Evolutionary conservation across 768 basidiomycete species (phyloP), one percentile per base, ranked within the genome.

Genomic region (Amanita polypyramis): DNA sequence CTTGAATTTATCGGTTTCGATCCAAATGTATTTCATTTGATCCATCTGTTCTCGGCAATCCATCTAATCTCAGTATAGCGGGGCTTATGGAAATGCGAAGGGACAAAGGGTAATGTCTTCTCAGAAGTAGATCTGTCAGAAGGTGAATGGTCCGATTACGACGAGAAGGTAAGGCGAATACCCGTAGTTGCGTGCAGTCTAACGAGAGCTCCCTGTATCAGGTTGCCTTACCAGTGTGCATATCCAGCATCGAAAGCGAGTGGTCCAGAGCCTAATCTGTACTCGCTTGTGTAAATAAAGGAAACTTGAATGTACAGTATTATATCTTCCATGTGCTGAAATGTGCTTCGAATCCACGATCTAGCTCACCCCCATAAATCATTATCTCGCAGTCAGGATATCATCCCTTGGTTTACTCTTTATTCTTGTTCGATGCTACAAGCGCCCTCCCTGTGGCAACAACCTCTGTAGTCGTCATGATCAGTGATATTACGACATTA

Each of bases 71-170:
- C 19, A 38, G 6, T 11, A 33, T 44, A 29, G 7, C 51, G 93
- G 87, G 91, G 91, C 0, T 64, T 56, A 1, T 95, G 91, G 91
- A 77, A 72, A 56, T 89, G 86, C 55, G 69, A 70, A 36, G 91
- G 92, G 5, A 60, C 59, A 3, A 74, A 70, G 1, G 74, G 75
- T 5, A 75, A 75, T 0, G 47, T 60, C 3, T 93, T 93, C 58
- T 41, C 65, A 7, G 78, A 88, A 2, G 72, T 88, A n/a, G 79
- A 82, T 27, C 66, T 89, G 35, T 62, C 61, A 1, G 79, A 82
- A 21, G 76, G 70, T 10, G 79, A 82, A 60, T 95, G 92, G 92
- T 76, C 70, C 10, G 91, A 93, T 56, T 95, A 95, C 55, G 91
- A 95, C 55, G 91, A 95, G 62, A 90, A 92, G 75, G 91, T 83